These are phyloP conservation scores for Hypomontagnella monticulosa DNA, from an alignment of 495 filamentous ascomycete genomes.

Conservation along the genomic window DNA sequence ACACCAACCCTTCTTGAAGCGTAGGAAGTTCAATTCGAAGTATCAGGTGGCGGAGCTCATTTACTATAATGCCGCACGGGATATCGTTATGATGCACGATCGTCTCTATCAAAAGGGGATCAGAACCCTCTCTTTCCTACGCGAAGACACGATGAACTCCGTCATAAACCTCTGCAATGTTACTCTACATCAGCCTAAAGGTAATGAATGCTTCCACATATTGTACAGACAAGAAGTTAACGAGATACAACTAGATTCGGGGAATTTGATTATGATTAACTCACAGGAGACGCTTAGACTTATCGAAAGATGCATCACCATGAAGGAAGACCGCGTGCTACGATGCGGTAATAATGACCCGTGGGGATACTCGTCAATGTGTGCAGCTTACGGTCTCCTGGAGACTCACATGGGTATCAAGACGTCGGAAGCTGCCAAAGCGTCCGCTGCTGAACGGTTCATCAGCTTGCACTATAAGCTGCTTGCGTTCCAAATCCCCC, in stretches of 20 bases:
- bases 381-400: slow-evolving; percentile 45
- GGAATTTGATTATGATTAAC: slow-evolving; percentile 43
- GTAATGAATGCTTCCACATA: slow-evolving; percentile 27
- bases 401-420: slow-evolving; percentile 50
- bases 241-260: slow-evolving; percentile 33
- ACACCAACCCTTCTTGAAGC: slow-evolving; percentile 47
- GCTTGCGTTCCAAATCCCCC: slow-evolving; percentile 54
- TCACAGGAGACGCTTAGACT: slow-evolving; percentile 45
- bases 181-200: slow-evolving; percentile 60
- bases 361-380: slow-evolving; percentile 50
- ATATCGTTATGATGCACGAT: slow-evolving; percentile 48
- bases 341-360: slow-evolving; percentile 48
- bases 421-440: slow-evolving; percentile 44
- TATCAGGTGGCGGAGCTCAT: slow-evolving; percentile 47
- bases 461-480: slow-evolving; percentile 49
- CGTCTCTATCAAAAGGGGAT: slow-evolving; percentile 45
- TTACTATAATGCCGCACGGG: slow-evolving; percentile 48
- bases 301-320: slow-evolving; percentile 45
- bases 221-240: slow-evolving; percentile 17
- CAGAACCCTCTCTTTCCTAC: slow-evolving; percentile 45
- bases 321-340: slow-evolving; percentile 47
- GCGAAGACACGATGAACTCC: slow-evolving; percentile 46
- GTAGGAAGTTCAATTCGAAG: slow-evolving; percentile 40
- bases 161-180: slow-evolving; percentile 54
- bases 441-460: slow-evolving; percentile 44